These are phyloP conservation scores for Perkinsus olseni DNA, from an alignment of 169 alveolate species.

Conservation along the genomic window DNA sequence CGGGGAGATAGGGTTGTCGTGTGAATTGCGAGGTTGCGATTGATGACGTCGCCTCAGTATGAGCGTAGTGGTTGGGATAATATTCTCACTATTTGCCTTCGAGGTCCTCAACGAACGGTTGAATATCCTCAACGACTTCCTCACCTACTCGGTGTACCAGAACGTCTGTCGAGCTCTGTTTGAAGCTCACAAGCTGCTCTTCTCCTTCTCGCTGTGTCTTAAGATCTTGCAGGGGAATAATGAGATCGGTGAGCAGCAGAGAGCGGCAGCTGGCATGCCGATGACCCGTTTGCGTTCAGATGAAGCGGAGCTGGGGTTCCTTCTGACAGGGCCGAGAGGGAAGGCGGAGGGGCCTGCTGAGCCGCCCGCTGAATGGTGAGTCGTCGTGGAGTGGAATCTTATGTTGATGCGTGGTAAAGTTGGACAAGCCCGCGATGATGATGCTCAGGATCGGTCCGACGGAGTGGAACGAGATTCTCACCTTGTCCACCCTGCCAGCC, in stretches of 20 bases:
- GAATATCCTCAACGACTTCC: conserved; percentile 63
- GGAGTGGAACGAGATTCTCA: conserved; percentile 77
- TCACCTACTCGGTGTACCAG: conserved; percentile 74
- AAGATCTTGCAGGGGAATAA: conserved; percentile 66
- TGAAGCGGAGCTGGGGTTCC: conserved; percentile 76
- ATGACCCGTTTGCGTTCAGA: too few species aligned
- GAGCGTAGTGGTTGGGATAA: conserved; percentile 24
- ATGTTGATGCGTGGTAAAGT: neutral
- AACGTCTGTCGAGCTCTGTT: conserved; percentile 82
- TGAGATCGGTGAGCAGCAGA: conserved; percentile 28
- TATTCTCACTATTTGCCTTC: conserved; percentile 27
- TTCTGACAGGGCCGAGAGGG: conserved; percentile 84
- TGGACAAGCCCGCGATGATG: conserved; percentile 70
- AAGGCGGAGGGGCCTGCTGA: conserved; percentile 46
- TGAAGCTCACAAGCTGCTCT: conserved; percentile 73
- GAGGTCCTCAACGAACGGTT: conserved; percentile 66
- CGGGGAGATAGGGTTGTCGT: too few species aligned
- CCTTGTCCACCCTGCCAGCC: conserved; percentile 59
- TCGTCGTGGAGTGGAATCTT: too few species aligned
- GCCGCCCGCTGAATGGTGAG: conserved; percentile 22
- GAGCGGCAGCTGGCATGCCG: too few species aligned
- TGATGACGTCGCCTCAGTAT: too few species aligned
- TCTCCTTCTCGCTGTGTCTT: conserved; percentile 69
- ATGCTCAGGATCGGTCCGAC: conserved; percentile 77
- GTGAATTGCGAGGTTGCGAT: too few species aligned